These are phyloP conservation scores for Adansonia gregorii DNA, from an alignment of 441 rosid genomes.

Conservation along the genomic window DNA sequence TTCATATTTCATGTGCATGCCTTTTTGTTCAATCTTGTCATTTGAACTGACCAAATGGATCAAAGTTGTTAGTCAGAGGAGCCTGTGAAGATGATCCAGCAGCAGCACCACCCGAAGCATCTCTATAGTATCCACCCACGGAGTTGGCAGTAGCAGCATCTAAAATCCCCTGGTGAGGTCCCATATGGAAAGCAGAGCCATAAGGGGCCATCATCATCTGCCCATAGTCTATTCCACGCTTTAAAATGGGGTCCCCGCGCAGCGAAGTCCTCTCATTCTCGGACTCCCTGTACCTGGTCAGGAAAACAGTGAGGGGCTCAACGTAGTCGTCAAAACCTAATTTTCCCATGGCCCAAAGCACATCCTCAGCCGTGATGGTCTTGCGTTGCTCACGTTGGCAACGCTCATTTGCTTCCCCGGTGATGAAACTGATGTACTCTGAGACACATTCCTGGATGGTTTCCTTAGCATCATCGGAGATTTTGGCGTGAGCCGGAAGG, in stretches of 20 bases:
- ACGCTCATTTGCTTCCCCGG: conserved; percentile 84
- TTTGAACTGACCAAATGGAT: conserved; percentile 45
- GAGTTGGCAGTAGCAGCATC: conserved; percentile 10
- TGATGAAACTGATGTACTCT: conserved; percentile 86
- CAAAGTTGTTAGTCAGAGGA: conserved; percentile 22
- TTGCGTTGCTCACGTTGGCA: conserved; percentile 94
- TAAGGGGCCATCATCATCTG: background rate
- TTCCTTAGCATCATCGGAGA: conserved; percentile 88
- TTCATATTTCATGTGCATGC: background rate
- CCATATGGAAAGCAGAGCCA: conserved; percentile 23
- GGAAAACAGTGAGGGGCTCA: conserved; percentile 55
- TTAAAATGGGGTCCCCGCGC: conserved; percentile 35
- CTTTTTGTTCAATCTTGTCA: background rate
- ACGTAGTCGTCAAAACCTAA: conserved; percentile 79
- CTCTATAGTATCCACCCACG: conserved; percentile 29
- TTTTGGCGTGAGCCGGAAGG: conserved; percentile 71
- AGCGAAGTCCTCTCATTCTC: conserved; percentile 48
- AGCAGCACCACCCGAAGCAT: background rate
- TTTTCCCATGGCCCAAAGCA: conserved; percentile 83
- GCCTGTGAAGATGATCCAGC: conserved; percentile 28
- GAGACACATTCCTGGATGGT: conserved; percentile 90
- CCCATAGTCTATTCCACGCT: conserved; percentile 30
- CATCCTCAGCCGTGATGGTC: conserved; percentile 82
- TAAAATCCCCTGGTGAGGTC: conserved; percentile 21
- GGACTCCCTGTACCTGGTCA: conserved; percentile 57